Evolutionary conservation across 208 protist genomes (phyloP), one percentile per base, ranked within the genome.

Genomic region (Leishmania braziliensis): DNA sequence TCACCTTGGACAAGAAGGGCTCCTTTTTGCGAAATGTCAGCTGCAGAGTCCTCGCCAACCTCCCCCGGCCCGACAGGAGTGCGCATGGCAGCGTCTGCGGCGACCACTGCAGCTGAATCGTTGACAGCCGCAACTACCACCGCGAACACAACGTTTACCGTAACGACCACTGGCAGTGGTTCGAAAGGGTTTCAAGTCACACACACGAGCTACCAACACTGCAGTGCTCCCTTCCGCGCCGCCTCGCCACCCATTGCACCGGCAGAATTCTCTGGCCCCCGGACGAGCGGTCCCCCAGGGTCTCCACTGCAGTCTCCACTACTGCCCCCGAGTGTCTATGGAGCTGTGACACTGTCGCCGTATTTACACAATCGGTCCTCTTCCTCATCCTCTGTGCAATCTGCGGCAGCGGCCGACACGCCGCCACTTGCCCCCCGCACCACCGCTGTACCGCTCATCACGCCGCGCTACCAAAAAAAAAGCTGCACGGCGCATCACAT

Each of bases 401-500:
- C 82, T 29, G 63, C 80, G 3, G 76, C 71, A 10, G 60, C 53
- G 29, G 73, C 50, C 6, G 63, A 75, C 33, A 90, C 90, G 43
- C 88, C 87, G 20, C 88, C 88, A 73, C 78, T 86, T 5, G 77
- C 51, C 8, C 87, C 86, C 29, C 88, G 82, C 73, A 82, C 84
- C 50, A 74, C 82, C 39, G 80, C 88, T 23, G 92, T 97, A 3
- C 92, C 92, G 14, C 92, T 96, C 62, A 95, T 95, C 84, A 93
- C 88, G 3, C 92, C 92, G 48, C 92, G 92, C 70, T 93, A 96
- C 70, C 92, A 94, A 72, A 89, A 89, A 51, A 96, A 95, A 75
- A 90, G 87, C 73, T 88, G 91, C 72, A 80, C 82, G 20, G 79
- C 89, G 73, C 83, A 82, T 0, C 72, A 77, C 48, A 95, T 97